phyloP scores from a whole-genome alignment of 2,329 filamentous ascomycete species.

The Fusarium sp. region DNA sequence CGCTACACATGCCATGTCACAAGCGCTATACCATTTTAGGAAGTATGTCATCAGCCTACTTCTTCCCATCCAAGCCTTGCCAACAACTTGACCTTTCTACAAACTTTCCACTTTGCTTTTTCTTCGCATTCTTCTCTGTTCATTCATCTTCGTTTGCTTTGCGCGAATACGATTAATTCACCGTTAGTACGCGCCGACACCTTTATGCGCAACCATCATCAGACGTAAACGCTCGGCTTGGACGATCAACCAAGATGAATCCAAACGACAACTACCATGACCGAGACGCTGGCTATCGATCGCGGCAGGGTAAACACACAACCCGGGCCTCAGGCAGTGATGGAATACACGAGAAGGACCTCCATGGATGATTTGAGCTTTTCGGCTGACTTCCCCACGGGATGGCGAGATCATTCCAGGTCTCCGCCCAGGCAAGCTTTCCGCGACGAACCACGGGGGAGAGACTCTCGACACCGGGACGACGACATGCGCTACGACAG shows the following conservation, averaged over 20 bases:
- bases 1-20: not conserved
- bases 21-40: not conserved
- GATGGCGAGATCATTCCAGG: constrained; percentile 55
- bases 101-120: not conserved
- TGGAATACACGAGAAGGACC: constrained; percentile 39
- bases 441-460: constrained; percentile 48
- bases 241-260: constrained; percentile 39
- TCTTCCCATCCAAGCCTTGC: not conserved
- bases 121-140: not conserved
- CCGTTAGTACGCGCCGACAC: constrained; percentile 29
- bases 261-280: constrained; percentile 39
- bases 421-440: constrained; percentile 55
- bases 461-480: constrained; percentile 40
- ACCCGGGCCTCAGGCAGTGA: constrained; percentile 46
- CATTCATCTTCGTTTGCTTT: not conserved
- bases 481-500: constrained; percentile 39
- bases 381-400: constrained; percentile 58
- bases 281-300: constrained; percentile 55
- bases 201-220: constrained; percentile 58
- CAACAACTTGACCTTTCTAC: not conserved
- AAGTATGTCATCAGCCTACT: not conserved
- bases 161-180: not conserved
- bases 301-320: constrained; percentile 62
- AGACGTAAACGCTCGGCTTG: constrained; percentile 45
- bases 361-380: constrained; percentile 48